Evolutionary conservation across 2,329 filamentous ascomycete genomes (phyloP).

Genomic region (Knufia petricola): DNA sequence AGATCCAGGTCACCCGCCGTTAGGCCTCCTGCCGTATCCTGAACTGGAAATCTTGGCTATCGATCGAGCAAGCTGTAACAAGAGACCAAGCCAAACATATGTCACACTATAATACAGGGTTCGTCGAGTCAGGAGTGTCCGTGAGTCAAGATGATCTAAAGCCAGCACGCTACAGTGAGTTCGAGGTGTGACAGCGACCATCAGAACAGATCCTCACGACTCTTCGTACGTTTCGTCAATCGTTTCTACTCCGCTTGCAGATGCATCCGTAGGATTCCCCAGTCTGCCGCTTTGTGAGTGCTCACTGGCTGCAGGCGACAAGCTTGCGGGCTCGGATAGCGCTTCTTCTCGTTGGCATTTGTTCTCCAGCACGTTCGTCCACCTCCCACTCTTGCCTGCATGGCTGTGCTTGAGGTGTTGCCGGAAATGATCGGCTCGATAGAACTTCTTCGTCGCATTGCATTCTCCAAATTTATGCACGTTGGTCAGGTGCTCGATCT

Average conservation of each 20-base stretch:
- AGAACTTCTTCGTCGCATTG: slow-evolving; percentile 98
- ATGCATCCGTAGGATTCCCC: slow-evolving; percentile 1
- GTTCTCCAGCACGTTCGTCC: slow-evolving; percentile 96
- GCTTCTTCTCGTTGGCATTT: slow-evolving; percentile 87
- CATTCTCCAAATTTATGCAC: slow-evolving; percentile 96
- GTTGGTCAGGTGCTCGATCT: slow-evolving; percentile 77
- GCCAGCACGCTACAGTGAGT: neutral
- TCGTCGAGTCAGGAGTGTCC: neutral
- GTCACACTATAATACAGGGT: neutral
- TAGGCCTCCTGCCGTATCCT: slow-evolving; percentile 5
- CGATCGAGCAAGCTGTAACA: neutral
- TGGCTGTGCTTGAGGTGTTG: slow-evolving; percentile 98
- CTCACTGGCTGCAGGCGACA: slow-evolving; percentile 9
- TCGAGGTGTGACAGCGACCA: neutral
- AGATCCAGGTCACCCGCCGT: neutral
- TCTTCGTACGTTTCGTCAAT: slow-evolving; percentile 7
- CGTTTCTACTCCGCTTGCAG: neutral
- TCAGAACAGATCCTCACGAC: neutral
- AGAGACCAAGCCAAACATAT: neutral
- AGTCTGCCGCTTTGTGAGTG: slow-evolving; percentile 7
- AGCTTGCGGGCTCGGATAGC: slow-evolving; percentile 4
- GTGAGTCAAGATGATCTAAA: neutral
- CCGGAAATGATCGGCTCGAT: slow-evolving; percentile 90
- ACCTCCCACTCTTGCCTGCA: slow-evolving; percentile 90
- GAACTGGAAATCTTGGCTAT: neutral